Percentiles rank a stretch among this genome's conserved stretches.
Evolutionary conservation across 2,329 filamentous ascomycete species (phyloP).

Genomic region (Penicillium sp.): DNA sequence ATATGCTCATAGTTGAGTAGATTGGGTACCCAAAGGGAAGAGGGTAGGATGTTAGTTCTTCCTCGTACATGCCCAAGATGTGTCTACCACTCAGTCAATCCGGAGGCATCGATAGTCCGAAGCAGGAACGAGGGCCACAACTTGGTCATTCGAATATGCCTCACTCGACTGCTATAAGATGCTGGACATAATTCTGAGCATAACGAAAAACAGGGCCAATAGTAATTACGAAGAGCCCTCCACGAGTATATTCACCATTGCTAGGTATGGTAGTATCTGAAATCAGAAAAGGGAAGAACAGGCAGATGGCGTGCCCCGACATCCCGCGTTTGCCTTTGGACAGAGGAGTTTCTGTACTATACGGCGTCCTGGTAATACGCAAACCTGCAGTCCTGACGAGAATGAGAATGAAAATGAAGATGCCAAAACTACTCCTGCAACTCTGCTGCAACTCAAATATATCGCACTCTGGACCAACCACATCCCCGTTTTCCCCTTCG

Average conservation of each 20-base stretch:
- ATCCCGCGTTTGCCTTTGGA: slow-evolving; percentile 13
- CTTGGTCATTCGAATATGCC: not conserved
- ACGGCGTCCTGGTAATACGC: slow-evolving; percentile 21
- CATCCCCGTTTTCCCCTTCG: slow-evolving; percentile 22
- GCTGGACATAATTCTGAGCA: not conserved
- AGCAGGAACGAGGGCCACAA: not conserved
- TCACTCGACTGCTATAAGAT: not conserved
- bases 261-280: not conserved
- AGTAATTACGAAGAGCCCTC: not conserved
- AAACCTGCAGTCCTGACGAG: slow-evolving; percentile 3
- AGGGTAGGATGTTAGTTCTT: not conserved
- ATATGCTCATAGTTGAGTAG: not conserved
- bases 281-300: not conserved
- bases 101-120: not conserved
- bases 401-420: slow-evolving; percentile 8
- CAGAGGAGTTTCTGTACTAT: slow-evolving; percentile 17
- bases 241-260: not conserved
- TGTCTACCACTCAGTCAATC: not conserved
- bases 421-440: slow-evolving; percentile 27
- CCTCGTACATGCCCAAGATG: not conserved
- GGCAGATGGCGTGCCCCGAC: not conserved
- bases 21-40: not conserved
- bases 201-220: not conserved
- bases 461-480: slow-evolving; percentile 32
- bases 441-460: slow-evolving; percentile 13